phyloP scores from a whole-genome alignment of 148 eudicot genomes.

The Nepenthes gracilis region DNA sequence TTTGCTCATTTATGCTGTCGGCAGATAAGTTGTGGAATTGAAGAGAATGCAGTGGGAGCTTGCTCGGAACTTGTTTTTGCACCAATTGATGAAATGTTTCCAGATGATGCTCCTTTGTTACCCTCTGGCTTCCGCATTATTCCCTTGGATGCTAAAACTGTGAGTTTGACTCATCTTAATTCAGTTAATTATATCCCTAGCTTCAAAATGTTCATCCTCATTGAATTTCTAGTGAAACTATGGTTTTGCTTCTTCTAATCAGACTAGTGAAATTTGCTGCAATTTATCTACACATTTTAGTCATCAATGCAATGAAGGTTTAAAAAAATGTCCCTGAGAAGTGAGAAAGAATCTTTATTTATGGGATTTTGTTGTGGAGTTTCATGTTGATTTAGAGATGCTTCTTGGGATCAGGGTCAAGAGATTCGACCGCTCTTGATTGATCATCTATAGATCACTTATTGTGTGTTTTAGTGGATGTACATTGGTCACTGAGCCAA shows the following conservation, averaged over 20 bases:
- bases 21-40: conserved; percentile 78
- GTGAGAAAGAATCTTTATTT: not conserved
- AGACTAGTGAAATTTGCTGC: too few relatives aligned
- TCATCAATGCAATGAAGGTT: too few relatives aligned
- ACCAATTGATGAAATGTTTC: conserved; percentile 91
- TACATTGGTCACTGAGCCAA: too few relatives aligned
- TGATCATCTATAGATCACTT: too few relatives aligned
- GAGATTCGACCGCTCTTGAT: too few relatives aligned
- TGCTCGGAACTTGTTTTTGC: conserved; percentile 95
- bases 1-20: conserved; percentile 1
- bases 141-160: conserved; percentile 74
- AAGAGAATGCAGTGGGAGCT: conserved; percentile 80
- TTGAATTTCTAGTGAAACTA: not conserved
- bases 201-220: not conserved
- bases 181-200: not conserved
- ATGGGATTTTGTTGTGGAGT: not conserved
- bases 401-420: too few relatives aligned
- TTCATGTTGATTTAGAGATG: not conserved
- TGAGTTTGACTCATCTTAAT: conserved; percentile 23
- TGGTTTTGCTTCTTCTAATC: too few relatives aligned
- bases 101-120: conserved; percentile 78
- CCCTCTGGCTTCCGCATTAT: conserved; percentile 92
- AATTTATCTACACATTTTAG: too few relatives aligned
- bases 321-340: too few relatives aligned
- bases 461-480: too few relatives aligned